phyloP scores from a whole-genome alignment of 2,329 filamentous ascomycete genomes.

The Arachnomyces sp. region DNA sequence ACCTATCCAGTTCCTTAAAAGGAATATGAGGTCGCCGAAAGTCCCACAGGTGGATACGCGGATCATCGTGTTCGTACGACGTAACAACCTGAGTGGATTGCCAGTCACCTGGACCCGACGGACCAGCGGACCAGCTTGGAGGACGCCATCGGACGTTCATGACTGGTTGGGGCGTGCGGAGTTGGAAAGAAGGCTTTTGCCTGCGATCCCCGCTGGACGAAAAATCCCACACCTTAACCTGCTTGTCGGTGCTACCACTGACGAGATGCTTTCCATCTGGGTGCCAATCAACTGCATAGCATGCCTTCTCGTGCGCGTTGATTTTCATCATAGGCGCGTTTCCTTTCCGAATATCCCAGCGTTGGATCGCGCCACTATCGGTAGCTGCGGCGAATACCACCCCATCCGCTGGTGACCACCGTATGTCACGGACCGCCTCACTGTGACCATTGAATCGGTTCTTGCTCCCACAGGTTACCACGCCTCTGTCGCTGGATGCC shows the following conservation, averaged over 20 bases:
- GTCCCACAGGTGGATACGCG: slow-evolving; percentile 58
- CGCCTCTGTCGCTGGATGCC: slow-evolving; percentile 41
- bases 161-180: slow-evolving; percentile 56
- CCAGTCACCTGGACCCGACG: slow-evolving; percentile 45
- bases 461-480: slow-evolving; percentile 48
- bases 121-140: slow-evolving; percentile 48
- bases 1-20: slow-evolving; percentile 53
- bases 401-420: slow-evolving; percentile 58
- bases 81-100: slow-evolving; percentile 57
- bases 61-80: slow-evolving; percentile 55
- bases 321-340: slow-evolving; percentile 53
- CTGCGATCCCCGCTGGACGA: slow-evolving; percentile 47
- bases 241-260: slow-evolving; percentile 55
- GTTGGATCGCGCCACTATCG: slow-evolving; percentile 56
- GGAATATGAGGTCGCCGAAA: slow-evolving; percentile 55
- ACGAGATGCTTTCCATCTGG: slow-evolving; percentile 58
- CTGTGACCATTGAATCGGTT: slow-evolving; percentile 50
- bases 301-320: slow-evolving; percentile 53
- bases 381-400: slow-evolving; percentile 58
- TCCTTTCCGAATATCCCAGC: slow-evolving; percentile 56
- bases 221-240: slow-evolving; percentile 59
- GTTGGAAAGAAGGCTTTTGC: slow-evolving; percentile 51
- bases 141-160: slow-evolving; percentile 57
- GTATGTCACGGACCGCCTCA: slow-evolving; percentile 55
- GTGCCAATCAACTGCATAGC: slow-evolving; percentile 60